Conservation (phyloP, 768 basidiomycete genomes). For the Hericium erinaceus region DNA sequence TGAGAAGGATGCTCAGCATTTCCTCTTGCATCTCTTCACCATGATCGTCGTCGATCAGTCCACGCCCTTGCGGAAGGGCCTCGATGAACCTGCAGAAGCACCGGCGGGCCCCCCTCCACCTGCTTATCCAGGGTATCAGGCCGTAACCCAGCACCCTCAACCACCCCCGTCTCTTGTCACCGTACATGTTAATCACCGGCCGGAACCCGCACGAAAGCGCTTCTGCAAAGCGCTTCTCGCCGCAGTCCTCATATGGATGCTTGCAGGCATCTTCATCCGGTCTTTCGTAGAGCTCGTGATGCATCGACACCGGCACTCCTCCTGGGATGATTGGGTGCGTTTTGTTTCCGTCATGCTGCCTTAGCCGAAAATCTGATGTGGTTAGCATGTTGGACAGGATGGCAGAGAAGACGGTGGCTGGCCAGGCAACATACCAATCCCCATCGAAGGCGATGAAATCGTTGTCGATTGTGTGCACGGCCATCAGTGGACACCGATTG, state of each 20-base stretch:
- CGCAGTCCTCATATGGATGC: constrained; percentile 18
- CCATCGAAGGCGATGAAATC: not conserved
- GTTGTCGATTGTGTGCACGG: constrained; percentile 9
- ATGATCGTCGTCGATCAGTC: constrained; percentile 1
- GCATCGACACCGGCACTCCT: not conserved
- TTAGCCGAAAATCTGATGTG: not conserved
- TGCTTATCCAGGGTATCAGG: constrained; percentile 4
- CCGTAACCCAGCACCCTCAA: not conserved
- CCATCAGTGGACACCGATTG: constrained; percentile 15
- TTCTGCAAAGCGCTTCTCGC: constrained; percentile 21
- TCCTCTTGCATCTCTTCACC: not conserved
- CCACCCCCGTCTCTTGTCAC: not conserved
- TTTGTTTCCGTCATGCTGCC: not conserved
- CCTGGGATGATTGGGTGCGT: constrained; percentile 1
- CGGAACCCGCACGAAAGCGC: constrained; percentile 7
- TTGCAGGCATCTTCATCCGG: constrained; percentile 8
- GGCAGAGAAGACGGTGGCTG: not conserved
- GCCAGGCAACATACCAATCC: not conserved
- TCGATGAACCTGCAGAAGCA: not conserved
- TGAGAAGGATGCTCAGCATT: not conserved
- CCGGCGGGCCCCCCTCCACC: not conserved
- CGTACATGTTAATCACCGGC: not conserved
- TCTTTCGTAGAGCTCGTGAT: constrained; percentile 1
- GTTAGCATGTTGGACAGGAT: not conserved
- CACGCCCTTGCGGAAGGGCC: not conserved